Percentiles rank a stretch among this genome's conserved stretches.
Conservation (phyloP, 345 rosid genomes). For the Camelina hispida region DNA sequence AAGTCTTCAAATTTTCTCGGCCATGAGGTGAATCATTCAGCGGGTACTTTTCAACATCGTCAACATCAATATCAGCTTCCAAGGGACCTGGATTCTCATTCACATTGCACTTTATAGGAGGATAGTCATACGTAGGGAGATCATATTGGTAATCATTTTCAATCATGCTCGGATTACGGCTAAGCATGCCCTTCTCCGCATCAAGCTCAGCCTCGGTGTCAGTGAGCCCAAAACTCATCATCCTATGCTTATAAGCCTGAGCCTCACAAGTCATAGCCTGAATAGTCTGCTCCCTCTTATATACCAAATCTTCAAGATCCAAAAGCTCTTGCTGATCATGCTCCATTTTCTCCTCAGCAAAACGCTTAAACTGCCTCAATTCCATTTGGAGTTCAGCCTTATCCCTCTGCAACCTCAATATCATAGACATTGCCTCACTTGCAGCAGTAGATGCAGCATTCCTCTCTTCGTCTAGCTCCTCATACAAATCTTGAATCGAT, state of each 20-base stretch:
- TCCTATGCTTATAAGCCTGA: slow-evolving; percentile 90
- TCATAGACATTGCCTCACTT: slow-evolving; percentile 98
- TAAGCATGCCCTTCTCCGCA: slow-evolving; percentile 51
- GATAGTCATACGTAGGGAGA: slow-evolving; percentile 65
- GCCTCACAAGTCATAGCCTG: slow-evolving; percentile 82
- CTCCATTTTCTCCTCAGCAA: slow-evolving; percentile 86
- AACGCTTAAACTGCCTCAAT: slow-evolving; percentile 85
- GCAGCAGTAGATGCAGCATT: slow-evolving; percentile 96
- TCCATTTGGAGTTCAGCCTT: slow-evolving; percentile 98
- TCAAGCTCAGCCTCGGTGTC: slow-evolving; percentile 81
- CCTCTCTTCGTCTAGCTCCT: slow-evolving; percentile 91
- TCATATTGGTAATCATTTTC: slow-evolving; percentile 57
- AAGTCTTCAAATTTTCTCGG: slow-evolving; percentile 60
- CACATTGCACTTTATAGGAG: slow-evolving; percentile 75
- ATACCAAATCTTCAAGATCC: slow-evolving; percentile 78
- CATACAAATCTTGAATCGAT: slow-evolving; percentile 64
- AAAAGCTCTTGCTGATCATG: slow-evolving; percentile 88
- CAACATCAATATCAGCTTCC: slow-evolving; percentile 66
- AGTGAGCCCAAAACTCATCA: slow-evolving; percentile 88
- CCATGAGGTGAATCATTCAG: slow-evolving; percentile 66
- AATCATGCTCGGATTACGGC: slow-evolving; percentile 52
- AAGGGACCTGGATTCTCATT: slow-evolving; percentile 58
- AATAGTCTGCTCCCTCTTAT: slow-evolving; percentile 87
- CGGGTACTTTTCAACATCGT: slow-evolving; percentile 78
- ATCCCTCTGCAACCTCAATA: slow-evolving; percentile 90